These are phyloP conservation scores for Penicillium desertorum DNA, from an alignment of 495 filamentous ascomycete genomes.

Conservation along the genomic window DNA sequence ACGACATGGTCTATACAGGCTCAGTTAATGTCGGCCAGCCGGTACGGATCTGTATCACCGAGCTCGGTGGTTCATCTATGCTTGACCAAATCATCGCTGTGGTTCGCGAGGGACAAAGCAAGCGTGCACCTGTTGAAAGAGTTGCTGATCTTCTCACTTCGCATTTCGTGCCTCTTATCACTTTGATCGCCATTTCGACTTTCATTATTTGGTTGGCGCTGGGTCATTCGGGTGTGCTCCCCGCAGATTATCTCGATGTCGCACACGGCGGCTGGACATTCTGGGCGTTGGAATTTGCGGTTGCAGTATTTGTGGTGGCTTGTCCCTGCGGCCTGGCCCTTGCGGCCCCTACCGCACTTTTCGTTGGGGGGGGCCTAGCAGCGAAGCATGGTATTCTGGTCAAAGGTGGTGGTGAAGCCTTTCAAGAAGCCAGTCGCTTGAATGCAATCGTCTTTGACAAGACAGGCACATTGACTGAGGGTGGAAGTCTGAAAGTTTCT, in stretches of 20 bases:
- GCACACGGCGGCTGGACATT: slow-evolving; percentile 76
- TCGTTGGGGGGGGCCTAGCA: slow-evolving; percentile 86
- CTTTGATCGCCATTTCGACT: slow-evolving; percentile 74
- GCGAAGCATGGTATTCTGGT: slow-evolving; percentile 87
- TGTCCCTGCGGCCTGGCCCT: slow-evolving; percentile 93
- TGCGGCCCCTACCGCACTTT: slow-evolving; percentile 89
- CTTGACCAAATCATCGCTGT: slow-evolving; percentile 87
- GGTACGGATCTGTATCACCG: slow-evolving; percentile 67
- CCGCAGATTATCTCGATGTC: slow-evolving; percentile 62
- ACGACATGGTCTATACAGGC: slow-evolving; percentile 77
- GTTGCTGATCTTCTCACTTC: slow-evolving; percentile 80
- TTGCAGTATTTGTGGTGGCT: slow-evolving; percentile 91
- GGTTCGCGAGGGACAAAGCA: slow-evolving; percentile 87
- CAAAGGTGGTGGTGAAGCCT: slow-evolving; percentile 94
- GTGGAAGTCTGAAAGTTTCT: slow-evolving; percentile 76
- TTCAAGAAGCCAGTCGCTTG: slow-evolving; percentile 85
- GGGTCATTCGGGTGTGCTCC: slow-evolving; percentile 66
- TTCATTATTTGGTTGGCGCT: slow-evolving; percentile 83
- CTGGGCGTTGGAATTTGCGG: slow-evolving; percentile 89
- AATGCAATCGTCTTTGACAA: slow-evolving; percentile 95
- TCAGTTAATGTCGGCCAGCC: slow-evolving; percentile 80
- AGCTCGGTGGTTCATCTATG: slow-evolving; percentile 76
- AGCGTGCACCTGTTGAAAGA: slow-evolving; percentile 81
- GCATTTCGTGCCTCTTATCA: slow-evolving; percentile 88
- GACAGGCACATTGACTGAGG: slow-evolving; percentile 87